Conservation (phyloP, 1,284 basidiomycete species). For the Stygiomarasmius scandens region DNA sequence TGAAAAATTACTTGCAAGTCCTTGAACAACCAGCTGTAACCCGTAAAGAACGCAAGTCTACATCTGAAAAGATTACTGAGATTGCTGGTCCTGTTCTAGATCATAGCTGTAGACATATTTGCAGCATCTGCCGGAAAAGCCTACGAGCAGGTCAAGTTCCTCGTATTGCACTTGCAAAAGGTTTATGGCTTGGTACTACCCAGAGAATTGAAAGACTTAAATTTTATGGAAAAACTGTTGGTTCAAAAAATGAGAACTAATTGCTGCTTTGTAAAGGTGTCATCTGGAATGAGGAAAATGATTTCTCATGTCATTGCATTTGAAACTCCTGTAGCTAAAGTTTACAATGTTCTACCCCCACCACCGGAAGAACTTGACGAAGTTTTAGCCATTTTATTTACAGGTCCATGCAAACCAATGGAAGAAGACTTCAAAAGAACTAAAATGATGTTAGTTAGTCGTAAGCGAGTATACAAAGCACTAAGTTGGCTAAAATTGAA, state of each 20-base stretch:
- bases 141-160: constrained; percentile 27
- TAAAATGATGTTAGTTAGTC: too few relatives aligned
- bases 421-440: too few relatives aligned
- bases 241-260: constrained; percentile 33
- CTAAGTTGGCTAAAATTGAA: too few relatives aligned
- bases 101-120: constrained; percentile 18
- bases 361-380: constrained; percentile 35
- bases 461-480: too few relatives aligned
- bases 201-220: constrained; percentile 25
- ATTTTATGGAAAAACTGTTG: constrained; percentile 34
- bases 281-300: constrained; percentile 26
- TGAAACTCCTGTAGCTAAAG: constrained; percentile 32
- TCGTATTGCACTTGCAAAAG: constrained; percentile 31
- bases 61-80: too few relatives aligned
- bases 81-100: too few relatives aligned
- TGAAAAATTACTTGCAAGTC: too few relatives aligned
- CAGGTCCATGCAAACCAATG: constrained; percentile 33
- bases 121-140: constrained; percentile 13
- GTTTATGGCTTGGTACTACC: constrained; percentile 41
- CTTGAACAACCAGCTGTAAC: too few relatives aligned
- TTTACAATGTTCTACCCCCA: constrained; percentile 36
- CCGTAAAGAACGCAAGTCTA: too few relatives aligned
- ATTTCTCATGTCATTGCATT: too few relatives aligned
- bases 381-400: constrained; percentile 36
- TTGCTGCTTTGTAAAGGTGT: constrained; percentile 30